A percentile compares a stretch with the other conserved stretches of the same genome.
Conservation (phyloP, 2,329 filamentous ascomycete species). For the Tolypocladium ovalisporum region DNA sequence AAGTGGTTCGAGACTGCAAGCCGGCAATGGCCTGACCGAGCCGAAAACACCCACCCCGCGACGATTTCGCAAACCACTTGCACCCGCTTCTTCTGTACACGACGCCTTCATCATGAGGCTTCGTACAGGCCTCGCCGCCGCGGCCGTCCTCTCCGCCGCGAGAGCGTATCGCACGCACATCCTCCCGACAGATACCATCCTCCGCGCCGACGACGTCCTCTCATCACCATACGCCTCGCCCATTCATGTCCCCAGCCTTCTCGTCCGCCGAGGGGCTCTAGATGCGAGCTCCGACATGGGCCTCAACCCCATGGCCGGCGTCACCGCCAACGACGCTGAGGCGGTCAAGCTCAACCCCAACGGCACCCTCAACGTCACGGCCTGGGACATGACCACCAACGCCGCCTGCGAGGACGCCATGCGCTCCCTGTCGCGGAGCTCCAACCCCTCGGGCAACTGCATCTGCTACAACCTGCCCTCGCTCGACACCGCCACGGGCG, state of each 20-base stretch:
- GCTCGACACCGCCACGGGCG: conserved; percentile 54
- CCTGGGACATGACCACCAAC: conserved; percentile 45
- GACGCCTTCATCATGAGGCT: neutral
- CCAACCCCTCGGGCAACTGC: conserved; percentile 66
- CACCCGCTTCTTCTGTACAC: neutral
- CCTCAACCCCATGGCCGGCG: neutral
- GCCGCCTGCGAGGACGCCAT: conserved; percentile 50
- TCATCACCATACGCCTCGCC: conserved; percentile 14
- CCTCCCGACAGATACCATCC: conserved; percentile 8
- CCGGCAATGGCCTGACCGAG: neutral
- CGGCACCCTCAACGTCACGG: conserved; percentile 39
- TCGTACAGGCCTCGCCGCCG: neutral
- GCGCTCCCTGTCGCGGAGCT: conserved; percentile 40
- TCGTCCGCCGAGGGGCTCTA: conserved; percentile 3
- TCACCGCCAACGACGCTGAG: conserved; percentile 10
- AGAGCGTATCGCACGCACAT: conserved; percentile 4
- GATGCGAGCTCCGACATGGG: neutral
- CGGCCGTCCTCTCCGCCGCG: neutral
- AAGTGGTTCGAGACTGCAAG: neutral
- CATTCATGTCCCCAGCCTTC: conserved; percentile 2
- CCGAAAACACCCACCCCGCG: neutral
- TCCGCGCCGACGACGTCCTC: conserved; percentile 18
- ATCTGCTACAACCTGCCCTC: conserved; percentile 75
- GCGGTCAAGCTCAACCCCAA: conserved; percentile 27
- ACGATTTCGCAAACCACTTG: neutral